These are phyloP conservation scores for Hortaea sp. DNA, from an alignment of 2,329 filamentous ascomycete genomes.

Conservation along the genomic window DNA sequence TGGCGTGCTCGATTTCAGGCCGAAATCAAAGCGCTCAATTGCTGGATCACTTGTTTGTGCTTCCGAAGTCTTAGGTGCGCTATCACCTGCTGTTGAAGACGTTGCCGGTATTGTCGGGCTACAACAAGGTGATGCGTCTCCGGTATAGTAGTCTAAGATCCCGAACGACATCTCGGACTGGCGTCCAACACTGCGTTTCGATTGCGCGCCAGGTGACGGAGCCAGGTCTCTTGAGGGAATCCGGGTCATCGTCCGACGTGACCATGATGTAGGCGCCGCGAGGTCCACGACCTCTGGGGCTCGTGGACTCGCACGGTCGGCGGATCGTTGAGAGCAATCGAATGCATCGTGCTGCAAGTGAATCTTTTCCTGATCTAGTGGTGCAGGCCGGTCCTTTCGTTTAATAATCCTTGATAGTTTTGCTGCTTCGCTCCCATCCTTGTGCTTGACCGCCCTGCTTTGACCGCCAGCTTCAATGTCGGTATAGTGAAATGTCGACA, in stretches of 20 bases:
- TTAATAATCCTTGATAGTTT: no score
- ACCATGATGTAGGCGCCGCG: conserved; percentile 9
- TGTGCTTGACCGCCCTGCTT: no score
- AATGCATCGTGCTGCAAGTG: not conserved
- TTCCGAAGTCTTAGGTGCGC: no score
- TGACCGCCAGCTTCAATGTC: no score
- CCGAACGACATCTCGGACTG: conserved; percentile 22
- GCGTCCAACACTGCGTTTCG: conserved; percentile 9
- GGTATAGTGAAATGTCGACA: no score
- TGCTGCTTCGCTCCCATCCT: no score
- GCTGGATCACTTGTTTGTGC: conserved; percentile 1
- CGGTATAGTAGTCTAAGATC: conserved; percentile 22
- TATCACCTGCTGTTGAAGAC: no score
- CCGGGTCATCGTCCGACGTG: conserved; percentile 4
- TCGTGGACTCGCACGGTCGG: not conserved
- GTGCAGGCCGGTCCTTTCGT: not conserved
- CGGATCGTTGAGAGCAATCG: not conserved
- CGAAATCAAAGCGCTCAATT: conserved; percentile 21
- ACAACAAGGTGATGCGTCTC: conserved; percentile 12
- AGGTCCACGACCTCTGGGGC: conserved; percentile 19
- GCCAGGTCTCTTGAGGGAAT: not conserved
- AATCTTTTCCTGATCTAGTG: not conserved
- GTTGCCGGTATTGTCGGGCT: conserved; percentile 11
- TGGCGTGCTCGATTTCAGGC: conserved; percentile 7
- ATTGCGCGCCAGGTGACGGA: conserved; percentile 9